phyloP scores from a whole-genome alignment of 352 stramenopile genomes.

The Aphanomyces cochlioides region DNA sequence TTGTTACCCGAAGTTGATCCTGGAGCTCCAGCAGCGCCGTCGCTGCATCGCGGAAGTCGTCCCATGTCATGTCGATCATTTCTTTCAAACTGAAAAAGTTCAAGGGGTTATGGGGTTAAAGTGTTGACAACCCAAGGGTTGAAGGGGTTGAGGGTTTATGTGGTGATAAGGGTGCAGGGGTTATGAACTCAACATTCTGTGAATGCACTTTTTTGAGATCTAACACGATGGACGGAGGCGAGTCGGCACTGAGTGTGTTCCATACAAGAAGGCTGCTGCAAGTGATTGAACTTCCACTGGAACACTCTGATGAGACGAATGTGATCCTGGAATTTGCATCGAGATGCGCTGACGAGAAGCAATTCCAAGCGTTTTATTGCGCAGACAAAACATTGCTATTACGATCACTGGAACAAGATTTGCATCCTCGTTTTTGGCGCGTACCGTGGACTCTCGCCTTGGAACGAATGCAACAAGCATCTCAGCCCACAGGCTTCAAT shows the following conservation, averaged over 20 bases:
- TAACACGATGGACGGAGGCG: not conserved
- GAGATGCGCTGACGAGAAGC: conserved; percentile 27
- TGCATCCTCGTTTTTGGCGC: conserved; percentile 48
- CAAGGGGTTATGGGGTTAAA: too few species aligned
- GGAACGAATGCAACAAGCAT: conserved; percentile 32
- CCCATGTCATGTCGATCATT: conserved; percentile 45
- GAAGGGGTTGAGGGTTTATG: not conserved
- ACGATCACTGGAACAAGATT: conserved; percentile 72
- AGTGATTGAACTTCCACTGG: conserved; percentile 28
- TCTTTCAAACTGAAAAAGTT: not conserved
- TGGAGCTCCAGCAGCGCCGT: conserved; percentile 44
- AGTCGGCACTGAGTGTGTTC: conserved; percentile 19
- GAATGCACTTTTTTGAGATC: not conserved
- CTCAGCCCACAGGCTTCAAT: not conserved
- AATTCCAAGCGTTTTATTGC: conserved; percentile 31
- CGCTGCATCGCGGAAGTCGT: conserved; percentile 48
- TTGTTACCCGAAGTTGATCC: conserved; percentile 33
- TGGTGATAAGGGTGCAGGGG: not conserved
- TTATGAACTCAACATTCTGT: not conserved
- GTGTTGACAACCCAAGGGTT: not conserved
- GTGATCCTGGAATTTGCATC: conserved; percentile 27
- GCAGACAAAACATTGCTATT: conserved; percentile 45
- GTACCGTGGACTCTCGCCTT: conserved; percentile 53
- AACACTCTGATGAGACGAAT: conserved; percentile 30
- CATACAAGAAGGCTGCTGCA: conserved; percentile 25